A percentile compares a stretch with the other conserved stretches of the same genome.
Conservation (phyloP, 768 basidiomycete genomes). For the Amanita thiersii region DNA sequence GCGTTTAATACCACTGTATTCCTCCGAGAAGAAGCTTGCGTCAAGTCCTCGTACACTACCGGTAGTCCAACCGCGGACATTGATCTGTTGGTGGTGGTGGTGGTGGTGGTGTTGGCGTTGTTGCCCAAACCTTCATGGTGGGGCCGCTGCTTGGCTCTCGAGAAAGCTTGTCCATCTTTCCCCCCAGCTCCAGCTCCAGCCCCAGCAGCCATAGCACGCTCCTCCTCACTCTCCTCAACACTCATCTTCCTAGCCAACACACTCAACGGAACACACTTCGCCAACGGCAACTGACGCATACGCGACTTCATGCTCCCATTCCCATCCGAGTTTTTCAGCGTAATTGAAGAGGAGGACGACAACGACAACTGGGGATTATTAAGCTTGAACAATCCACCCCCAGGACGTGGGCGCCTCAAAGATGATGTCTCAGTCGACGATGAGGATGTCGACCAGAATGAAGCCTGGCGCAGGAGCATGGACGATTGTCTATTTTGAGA, state of each 20-base stretch:
- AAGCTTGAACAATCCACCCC: not conserved
- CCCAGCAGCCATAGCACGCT: not conserved
- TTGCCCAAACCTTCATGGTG: slow-evolving; percentile 4
- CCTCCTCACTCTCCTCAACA: not conserved
- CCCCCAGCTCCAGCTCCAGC: not conserved
- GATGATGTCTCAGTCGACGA: not conserved
- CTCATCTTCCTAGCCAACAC: slow-evolving; percentile 5
- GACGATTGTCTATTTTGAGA: slow-evolving; percentile 1
- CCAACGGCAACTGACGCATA: not conserved
- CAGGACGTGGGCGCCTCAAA: not conserved
- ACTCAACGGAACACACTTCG: slow-evolving; percentile 7
- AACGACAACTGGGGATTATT: not conserved
- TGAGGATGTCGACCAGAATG: slow-evolving; percentile 3
- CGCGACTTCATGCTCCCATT: not conserved
- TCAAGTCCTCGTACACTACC: not conserved
- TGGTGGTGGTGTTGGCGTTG: too few relatives aligned
- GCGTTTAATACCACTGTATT: not conserved
- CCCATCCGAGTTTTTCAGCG: not conserved
- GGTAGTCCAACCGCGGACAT: slow-evolving; percentile 1
- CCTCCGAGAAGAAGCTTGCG: not conserved
- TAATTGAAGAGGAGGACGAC: slow-evolving; percentile 1
- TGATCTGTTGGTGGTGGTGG: too few relatives aligned
- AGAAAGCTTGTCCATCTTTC: slow-evolving; percentile 1
- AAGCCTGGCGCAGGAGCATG: not conserved
- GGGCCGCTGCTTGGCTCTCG: not conserved